Evolutionary conservation across 192 early-diverging fungal genomes (phyloP).

Genomic region (Podila epicladia): DNA sequence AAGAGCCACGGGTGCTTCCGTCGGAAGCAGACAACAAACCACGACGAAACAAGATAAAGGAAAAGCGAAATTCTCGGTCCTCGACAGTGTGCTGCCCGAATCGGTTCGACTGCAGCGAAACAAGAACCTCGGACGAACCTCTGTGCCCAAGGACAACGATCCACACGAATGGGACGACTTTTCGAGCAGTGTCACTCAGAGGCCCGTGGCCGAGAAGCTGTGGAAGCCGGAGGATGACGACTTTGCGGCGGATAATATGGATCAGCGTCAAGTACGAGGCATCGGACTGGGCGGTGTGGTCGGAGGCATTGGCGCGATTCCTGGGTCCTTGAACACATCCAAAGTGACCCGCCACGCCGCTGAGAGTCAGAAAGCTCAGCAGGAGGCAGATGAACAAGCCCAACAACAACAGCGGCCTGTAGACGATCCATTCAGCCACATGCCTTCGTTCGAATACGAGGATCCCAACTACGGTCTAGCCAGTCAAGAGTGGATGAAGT

Average conservation of each 20-base stretch:
- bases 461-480: constrained; percentile 29
- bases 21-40: not conserved
- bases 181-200: constrained; percentile 10
- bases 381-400: not conserved
- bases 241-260: constrained; percentile 27
- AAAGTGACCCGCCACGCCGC: constrained; percentile 14
- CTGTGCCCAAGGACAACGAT: not conserved
- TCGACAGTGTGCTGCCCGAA: not conserved
- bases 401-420: not conserved
- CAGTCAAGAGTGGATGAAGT: constrained; percentile 42
- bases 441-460: constrained; percentile 12
- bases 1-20: not conserved
- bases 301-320: constrained; percentile 40
- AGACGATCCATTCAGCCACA: not conserved
- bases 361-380: not conserved
- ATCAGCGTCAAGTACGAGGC: constrained; percentile 39
- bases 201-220: constrained; percentile 22
- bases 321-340: constrained; percentile 26
- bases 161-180: constrained; percentile 11
- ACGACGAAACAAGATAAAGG: not conserved
- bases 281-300: constrained; percentile 39
- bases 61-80: not conserved
- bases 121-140: not conserved
- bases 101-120: no score
- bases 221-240: constrained; percentile 44